phyloP scores from a whole-genome alignment of 2,329 filamentous ascomycete genomes.

The Dothideomycetes sp. region DNA sequence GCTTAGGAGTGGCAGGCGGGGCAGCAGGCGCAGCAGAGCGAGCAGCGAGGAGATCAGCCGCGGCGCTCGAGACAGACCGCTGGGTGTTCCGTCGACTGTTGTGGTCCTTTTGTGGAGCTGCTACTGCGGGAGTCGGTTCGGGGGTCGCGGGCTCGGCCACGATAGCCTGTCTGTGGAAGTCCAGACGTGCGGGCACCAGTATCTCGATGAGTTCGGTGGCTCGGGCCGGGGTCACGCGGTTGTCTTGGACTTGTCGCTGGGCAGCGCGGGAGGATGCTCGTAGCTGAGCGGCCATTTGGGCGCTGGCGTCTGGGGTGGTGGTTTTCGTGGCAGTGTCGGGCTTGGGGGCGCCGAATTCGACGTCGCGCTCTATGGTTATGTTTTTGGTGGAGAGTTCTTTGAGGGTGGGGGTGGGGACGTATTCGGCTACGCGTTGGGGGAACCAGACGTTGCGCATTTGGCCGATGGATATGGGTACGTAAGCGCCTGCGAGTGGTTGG shows the following conservation, averaged over 20 bases:
- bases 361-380: slow-evolving; percentile 34
- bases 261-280: no score
- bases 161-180: slow-evolving; percentile 34
- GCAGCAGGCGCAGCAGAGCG: slow-evolving; percentile 12
- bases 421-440: slow-evolving; percentile 39
- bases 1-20: neutral
- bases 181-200: slow-evolving; percentile 35
- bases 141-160: slow-evolving; percentile 18
- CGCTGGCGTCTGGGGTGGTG: neutral
- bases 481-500: slow-evolving; percentile 30
- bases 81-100: slow-evolving; percentile 6
- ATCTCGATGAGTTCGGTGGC: slow-evolving; percentile 35
- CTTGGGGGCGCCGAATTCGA: slow-evolving; percentile 24
- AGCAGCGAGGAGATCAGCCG: slow-evolving; percentile 10
- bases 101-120: no score
- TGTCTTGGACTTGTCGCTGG: no score
- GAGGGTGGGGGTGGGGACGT: slow-evolving; percentile 35
- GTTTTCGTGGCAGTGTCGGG: slow-evolving; percentile 7
- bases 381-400: slow-evolving; percentile 34
- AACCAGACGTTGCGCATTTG: slow-evolving; percentile 46
- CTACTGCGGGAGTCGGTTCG: slow-evolving; percentile 8
- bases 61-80: slow-evolving; percentile 10
- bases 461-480: slow-evolving; percentile 40
- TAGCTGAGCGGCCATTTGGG: neutral
- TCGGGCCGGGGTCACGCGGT: no score